These are phyloP conservation scores for Thelonectria olida DNA, from an alignment of 2,329 filamentous ascomycete genomes.

Conservation along the genomic window DNA sequence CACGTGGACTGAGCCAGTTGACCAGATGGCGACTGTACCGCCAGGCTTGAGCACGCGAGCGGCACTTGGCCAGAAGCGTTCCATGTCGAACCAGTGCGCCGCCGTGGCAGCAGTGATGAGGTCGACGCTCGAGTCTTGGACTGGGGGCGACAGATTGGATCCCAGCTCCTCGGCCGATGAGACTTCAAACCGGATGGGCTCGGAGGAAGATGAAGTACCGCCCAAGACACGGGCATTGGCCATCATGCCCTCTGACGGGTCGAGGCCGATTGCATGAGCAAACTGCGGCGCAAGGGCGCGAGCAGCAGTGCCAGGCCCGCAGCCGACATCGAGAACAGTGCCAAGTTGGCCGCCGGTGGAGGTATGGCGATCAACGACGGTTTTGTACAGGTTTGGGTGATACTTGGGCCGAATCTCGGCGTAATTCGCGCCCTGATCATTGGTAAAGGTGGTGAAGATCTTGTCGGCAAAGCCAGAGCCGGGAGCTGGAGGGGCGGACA, in stretches of 20 bases:
- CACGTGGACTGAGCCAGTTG: slow-evolving; percentile 40
- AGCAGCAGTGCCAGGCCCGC: slow-evolving; percentile 62
- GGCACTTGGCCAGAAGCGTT: slow-evolving; percentile 57
- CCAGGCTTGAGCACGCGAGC: slow-evolving; percentile 58
- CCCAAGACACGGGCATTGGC: slow-evolving; percentile 50
- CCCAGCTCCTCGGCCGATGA: slow-evolving; percentile 56
- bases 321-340: slow-evolving; percentile 63
- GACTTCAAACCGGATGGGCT: slow-evolving; percentile 50
- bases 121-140: slow-evolving; percentile 53
- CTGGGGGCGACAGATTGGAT: slow-evolving; percentile 35
- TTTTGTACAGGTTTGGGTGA: slow-evolving; percentile 54
- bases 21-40: slow-evolving; percentile 65
- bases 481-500: background rate
- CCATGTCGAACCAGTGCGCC: slow-evolving; percentile 68
- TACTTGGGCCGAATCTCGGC: slow-evolving; percentile 54
- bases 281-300: slow-evolving; percentile 58
- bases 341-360: slow-evolving; percentile 54
- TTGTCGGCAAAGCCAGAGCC: slow-evolving; percentile 20
- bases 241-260: slow-evolving; percentile 65
- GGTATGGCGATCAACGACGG: slow-evolving; percentile 56
- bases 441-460: slow-evolving; percentile 56
- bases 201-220: slow-evolving; percentile 38
- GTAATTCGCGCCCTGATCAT: slow-evolving; percentile 54
- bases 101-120: slow-evolving; percentile 60
- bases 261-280: slow-evolving; percentile 56